These are phyloP conservation scores for Trametes coccinea DNA, from an alignment of 768 basidiomycete species.

Conservation along the genomic window DNA sequence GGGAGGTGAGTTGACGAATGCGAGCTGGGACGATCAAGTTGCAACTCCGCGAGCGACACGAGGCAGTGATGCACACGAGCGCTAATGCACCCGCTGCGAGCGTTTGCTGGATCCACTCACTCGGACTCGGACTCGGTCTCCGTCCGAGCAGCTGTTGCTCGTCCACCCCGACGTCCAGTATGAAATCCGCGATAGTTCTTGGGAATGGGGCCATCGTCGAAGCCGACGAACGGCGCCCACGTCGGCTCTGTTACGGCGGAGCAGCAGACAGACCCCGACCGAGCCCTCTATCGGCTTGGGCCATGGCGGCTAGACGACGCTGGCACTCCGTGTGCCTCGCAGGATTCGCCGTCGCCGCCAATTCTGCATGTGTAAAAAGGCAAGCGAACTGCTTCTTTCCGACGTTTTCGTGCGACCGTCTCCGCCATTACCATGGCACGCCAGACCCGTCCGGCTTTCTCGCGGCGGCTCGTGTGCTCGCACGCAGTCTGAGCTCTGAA, in stretches of 20 bases:
- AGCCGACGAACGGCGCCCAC: neutral
- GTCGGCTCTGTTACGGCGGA: slow-evolving; percentile 4
- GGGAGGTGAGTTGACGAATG: too few species aligned
- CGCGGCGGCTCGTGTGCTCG: slow-evolving; percentile 8
- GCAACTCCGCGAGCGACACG: neutral
- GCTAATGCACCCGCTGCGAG: too few species aligned
- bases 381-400: neutral
- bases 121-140: too few species aligned
- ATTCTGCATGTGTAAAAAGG: neutral
- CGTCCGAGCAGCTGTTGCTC: neutral
- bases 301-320: neutral
- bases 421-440: neutral
- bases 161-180: neutral
- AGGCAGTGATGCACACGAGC: neutral
- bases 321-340: slow-evolving; percentile 32
- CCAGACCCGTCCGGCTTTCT: slow-evolving; percentile 6
- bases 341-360: slow-evolving; percentile 24
- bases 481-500: neutral
- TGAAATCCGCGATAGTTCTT: neutral
- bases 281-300: slow-evolving; percentile 1
- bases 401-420: slow-evolving; percentile 15
- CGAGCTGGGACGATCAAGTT: neutral
- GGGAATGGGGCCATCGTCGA: neutral
- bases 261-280: neutral
- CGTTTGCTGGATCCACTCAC: neutral